Evolutionary conservation across 2,329 filamentous ascomycete genomes (phyloP), one percentile per base, ranked within the genome.

Genomic region (Eutypella sp.): DNA sequence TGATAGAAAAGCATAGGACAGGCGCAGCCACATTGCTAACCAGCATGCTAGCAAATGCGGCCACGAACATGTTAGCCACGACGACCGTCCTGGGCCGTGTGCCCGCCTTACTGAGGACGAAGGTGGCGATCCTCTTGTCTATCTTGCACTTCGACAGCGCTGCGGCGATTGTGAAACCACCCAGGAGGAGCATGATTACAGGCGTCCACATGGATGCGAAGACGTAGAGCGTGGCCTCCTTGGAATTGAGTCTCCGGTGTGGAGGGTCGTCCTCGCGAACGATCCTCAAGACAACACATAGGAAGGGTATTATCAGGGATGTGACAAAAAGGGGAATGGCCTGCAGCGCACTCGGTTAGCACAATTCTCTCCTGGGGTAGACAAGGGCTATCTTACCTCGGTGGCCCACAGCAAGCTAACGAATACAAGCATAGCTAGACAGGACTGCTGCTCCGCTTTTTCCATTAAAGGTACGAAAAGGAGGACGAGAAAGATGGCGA

Each of bases 151-250:
- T 99, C 41, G 90, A 96, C 45, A 99, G 70, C 0, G 93, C 95
- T 0, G 93, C 93, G 9, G 93, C 93, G 44, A 99, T 85, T 2
- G 93, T 96, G 62, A 99, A 99, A 25, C 93, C 93, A 56, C 93
- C 93, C 0, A 99, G 82, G 19, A 99, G 75, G 15, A 99, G 81
- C 93, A 99, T 97, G 56, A 99, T 99, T 45, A 99, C 93, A 0
- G 93, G 92, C 3, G 92, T 96, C 93, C 93, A 99, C 93, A 99
- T 99, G 22, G 93, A 85, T 4, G 89, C 78, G 59, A 99, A 97
- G 47, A 96, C 86, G 59, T 87, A 92, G 23, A 79, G 75, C 0
- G 92, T 89, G 0, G 93, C 91, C 37, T 82, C 78, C 63, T 91
- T 91, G 3, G 90, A 81, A n/a, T 79, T 77, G 6, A 99, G 75